Percentiles rank a stretch among this genome's conserved stretches.
These are phyloP conservation scores for Rheum nobile DNA, from an alignment of 148 eudicot species.

Conservation along the genomic window DNA sequence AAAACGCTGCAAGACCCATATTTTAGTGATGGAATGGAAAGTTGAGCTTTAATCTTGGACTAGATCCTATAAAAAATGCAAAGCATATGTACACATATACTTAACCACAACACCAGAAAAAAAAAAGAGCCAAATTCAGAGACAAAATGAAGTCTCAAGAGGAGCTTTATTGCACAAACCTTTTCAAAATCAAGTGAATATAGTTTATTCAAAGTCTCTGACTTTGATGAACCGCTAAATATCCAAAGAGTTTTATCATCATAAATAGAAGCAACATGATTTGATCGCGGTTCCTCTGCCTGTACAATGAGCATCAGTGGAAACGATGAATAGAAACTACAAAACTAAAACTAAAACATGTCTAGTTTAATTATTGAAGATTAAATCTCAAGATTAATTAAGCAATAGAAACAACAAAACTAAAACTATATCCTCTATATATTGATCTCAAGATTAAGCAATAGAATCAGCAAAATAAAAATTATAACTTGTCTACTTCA, in stretches of 20 bases:
- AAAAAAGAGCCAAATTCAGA: too few relatives aligned
- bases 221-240: constrained; percentile 85
- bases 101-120: too few relatives aligned
- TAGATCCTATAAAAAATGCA: constrained; percentile 61
- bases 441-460: too few relatives aligned
- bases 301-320: not conserved
- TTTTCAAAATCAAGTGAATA: constrained; percentile 86
- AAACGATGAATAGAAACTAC: too few relatives aligned
- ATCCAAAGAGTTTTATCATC: constrained; percentile 71
- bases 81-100: not conserved
- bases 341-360: too few relatives aligned
- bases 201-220: constrained; percentile 71
- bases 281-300: constrained; percentile 85
- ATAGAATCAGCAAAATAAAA: too few relatives aligned
- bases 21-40: constrained; percentile 87
- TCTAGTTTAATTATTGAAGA: too few relatives aligned
- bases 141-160: not conserved
- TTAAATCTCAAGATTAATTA: too few relatives aligned
- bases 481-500: too few relatives aligned
- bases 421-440: too few relatives aligned
- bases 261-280: constrained; percentile 78
- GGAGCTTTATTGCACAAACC: constrained; percentile 25
- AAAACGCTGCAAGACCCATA: constrained; percentile 90
- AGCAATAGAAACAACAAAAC: too few relatives aligned
- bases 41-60: constrained; percentile 78